Base-by-base conservation (phyloP, 2,329 filamentous ascomycete species). In the Fusarium verrucosum region DNA sequence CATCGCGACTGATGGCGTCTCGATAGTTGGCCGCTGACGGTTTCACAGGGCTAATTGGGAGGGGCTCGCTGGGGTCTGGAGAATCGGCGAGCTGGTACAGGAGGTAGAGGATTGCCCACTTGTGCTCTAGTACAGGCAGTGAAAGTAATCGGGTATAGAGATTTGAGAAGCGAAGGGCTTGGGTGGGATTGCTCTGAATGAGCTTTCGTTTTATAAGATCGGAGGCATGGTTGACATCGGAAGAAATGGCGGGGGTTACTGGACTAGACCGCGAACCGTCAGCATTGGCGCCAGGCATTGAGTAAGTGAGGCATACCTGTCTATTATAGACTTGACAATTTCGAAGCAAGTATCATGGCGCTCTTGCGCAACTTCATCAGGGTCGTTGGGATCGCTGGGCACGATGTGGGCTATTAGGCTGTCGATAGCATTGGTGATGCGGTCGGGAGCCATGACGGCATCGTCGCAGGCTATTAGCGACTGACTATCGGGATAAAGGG, bases 81-180 rank as follows among this genome's bases (percentile, higher is more conserved):
- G 85, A 87, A 72, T 94, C 91, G 61, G 92, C 88, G 43, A 97
- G 85, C 70, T 92, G 89, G 75, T 95, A 91, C 37, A 99, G 85
- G 37, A 99, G 87, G 75, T 96, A 96, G 19, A 99, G 83, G 66
- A 99, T 97, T 4, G 91, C 92, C 93, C 94, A 98, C 84, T 99
- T 99, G 77, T 97, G 91, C 72, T 92, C 91, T 40, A 99, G 84
- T 7, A 98, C 94, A 1, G 94, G 94, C 66, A 97, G 88, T n/a
- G 92, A 91, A 23, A 97, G 83, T 17, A 99, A 85, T 54, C 92
- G 87, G 30, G 92, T 92, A 78, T 97, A 97, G 25, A 99, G 85
- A 73, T 97, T 96, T 22, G 92, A 90, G 78, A 97, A 97, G 62
- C 89, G 87, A 19, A 94, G 83, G 5, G 94, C 92, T 77, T 94